Conservation (phyloP, 345 rosid genomes). For the Bruguiera gymnorhiza region DNA sequence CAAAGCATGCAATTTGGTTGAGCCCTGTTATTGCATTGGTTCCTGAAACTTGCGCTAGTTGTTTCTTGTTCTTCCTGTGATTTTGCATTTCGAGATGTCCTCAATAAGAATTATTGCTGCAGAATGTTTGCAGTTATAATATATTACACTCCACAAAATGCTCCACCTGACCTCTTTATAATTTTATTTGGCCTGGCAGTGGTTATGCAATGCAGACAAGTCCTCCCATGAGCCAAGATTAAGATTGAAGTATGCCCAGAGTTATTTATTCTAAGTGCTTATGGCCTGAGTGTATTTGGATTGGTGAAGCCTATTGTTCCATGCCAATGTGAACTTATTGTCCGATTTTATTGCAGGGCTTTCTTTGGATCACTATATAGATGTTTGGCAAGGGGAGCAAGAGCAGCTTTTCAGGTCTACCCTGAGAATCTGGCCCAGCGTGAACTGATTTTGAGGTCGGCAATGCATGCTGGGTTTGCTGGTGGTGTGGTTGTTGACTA, state of each 20-base stretch:
- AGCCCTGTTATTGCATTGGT: not conserved
- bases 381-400: conserved; percentile 84
- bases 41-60: not conserved
- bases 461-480: conserved; percentile 88
- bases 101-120: too few species aligned
- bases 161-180: not conserved
- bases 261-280: not conserved
- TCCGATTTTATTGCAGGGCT: conserved; percentile 42
- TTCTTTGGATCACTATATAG: conserved; percentile 82
- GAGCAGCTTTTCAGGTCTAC: conserved; percentile 87
- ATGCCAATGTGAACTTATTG: not conserved
- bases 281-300: too few species aligned
- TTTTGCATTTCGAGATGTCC: not conserved
- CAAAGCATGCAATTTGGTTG: too few species aligned
- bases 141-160: not conserved
- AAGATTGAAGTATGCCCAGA: conserved; percentile 67
- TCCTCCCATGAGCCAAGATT: conserved; percentile 86
- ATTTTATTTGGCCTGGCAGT: conserved; percentile 39
- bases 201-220: conserved; percentile 85
- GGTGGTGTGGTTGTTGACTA: conserved; percentile 91
- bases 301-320: too few species aligned
- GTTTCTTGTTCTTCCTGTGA: not conserved
- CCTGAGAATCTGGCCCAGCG: conserved; percentile 83
- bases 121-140: not conserved
- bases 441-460: conserved; percentile 71